These are phyloP conservation scores for Cytospora chrysosperma DNA, from an alignment of 2,329 filamentous ascomycete species.

Conservation along the genomic window DNA sequence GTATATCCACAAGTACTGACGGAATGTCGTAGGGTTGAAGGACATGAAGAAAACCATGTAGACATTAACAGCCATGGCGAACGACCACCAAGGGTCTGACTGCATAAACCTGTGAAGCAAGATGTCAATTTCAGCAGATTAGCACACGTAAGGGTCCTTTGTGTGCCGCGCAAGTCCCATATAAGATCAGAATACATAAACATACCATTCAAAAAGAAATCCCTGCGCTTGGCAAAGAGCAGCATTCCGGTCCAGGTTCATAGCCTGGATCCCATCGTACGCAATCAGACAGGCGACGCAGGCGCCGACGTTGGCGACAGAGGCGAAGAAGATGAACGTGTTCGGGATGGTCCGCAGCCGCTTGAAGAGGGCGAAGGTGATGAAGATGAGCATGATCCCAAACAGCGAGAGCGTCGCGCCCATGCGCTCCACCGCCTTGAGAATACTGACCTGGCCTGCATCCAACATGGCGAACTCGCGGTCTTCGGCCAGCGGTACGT, in stretches of 20 bases:
- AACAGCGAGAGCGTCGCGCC: constrained; percentile 54
- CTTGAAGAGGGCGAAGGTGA: constrained; percentile 51
- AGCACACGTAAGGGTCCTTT: neutral
- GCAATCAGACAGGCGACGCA: constrained; percentile 70
- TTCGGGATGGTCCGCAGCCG: constrained; percentile 58
- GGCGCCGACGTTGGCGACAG: constrained; percentile 58
- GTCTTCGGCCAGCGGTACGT: constrained; percentile 23
- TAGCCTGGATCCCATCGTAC: constrained; percentile 58
- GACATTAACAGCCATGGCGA: constrained; percentile 81
- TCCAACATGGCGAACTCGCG: constrained; percentile 25
- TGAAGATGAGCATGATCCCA: constrained; percentile 51
- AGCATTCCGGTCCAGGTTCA: constrained; percentile 41
- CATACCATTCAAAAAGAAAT: constrained; percentile 67
- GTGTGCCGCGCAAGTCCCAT: neutral
- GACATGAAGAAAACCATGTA: constrained; percentile 66
- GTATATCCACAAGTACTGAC: constrained; percentile 71
- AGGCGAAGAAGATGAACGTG: constrained; percentile 62
- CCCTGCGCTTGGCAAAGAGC: constrained; percentile 61
- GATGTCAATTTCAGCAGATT: neutral
- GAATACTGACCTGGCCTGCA: constrained; percentile 38
- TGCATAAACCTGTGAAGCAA: constrained; percentile 67
- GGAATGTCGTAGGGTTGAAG: constrained; percentile 65
- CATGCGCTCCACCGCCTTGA: constrained; percentile 51
- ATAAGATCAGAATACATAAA: constrained; percentile 9
- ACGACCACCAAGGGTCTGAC: constrained; percentile 73